Evolutionary conservation across 805 yeast species (phyloP).

Genomic region (Wickerhamiella spandovensis): DNA sequence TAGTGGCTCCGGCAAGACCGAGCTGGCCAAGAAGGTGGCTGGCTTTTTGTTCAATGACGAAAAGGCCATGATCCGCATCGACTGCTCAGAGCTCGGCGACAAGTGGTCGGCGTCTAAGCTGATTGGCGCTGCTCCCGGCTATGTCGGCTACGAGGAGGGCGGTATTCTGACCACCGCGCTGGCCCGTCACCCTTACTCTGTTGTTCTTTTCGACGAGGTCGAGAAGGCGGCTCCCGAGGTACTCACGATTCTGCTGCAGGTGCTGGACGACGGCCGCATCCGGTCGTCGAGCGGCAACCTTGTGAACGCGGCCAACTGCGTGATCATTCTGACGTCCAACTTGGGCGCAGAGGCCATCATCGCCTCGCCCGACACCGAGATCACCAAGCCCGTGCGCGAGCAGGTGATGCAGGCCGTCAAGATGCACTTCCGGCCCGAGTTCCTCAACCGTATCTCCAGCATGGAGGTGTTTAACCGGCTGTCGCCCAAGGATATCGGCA

Average conservation of each 20-base stretch:
- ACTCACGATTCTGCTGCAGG: slow-evolving; percentile 76
- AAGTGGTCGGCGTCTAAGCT: slow-evolving; percentile 92
- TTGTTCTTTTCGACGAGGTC: slow-evolving; percentile 91
- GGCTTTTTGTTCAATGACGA: slow-evolving; percentile 94
- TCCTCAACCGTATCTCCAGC: slow-evolving; percentile 87
- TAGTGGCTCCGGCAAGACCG: slow-evolving; percentile 97
- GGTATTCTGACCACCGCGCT: slow-evolving; percentile 90
- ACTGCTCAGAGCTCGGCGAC: slow-evolving; percentile 91
- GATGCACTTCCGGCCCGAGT: slow-evolving; percentile 92
- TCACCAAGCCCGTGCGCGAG: slow-evolving; percentile 56
- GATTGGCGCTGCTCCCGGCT: slow-evolving; percentile 95
- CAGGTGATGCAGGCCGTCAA: slow-evolving; percentile 74
- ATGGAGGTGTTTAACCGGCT: slow-evolving; percentile 87
- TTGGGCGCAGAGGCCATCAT: slow-evolving; percentile 87
- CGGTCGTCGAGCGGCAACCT: slow-evolving; percentile 91
- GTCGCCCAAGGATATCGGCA: slow-evolving; percentile 79
- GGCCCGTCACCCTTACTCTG: slow-evolving; percentile 86
- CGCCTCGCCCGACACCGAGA: slow-evolving; percentile 41
- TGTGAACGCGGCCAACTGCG: slow-evolving; percentile 82
- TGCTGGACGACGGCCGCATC: slow-evolving; percentile 92
- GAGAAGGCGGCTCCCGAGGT: slow-evolving; percentile 99
- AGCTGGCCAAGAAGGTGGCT: slow-evolving; percentile 91
- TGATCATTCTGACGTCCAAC: slow-evolving; percentile 93
- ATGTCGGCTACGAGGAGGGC: slow-evolving; percentile 95
- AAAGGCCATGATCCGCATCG: slow-evolving; percentile 92